These are phyloP conservation scores for Fusarium sp. DNA, from an alignment of 2,329 filamentous ascomycete genomes.

Conservation along the genomic window DNA sequence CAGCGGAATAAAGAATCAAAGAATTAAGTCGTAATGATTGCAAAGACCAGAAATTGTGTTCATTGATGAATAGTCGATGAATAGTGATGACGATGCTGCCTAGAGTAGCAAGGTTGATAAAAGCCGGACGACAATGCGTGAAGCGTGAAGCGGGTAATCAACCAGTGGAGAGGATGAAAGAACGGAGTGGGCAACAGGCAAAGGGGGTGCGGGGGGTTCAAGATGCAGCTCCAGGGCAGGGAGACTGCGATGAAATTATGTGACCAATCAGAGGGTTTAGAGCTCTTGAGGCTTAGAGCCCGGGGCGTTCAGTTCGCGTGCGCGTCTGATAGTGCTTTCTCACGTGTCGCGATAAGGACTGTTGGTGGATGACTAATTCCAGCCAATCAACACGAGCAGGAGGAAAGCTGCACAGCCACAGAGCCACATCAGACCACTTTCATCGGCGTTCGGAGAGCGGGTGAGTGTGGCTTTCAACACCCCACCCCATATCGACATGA, in stretches of 20 bases:
- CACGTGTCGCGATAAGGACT: conserved; percentile 7
- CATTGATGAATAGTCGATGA: conserved; percentile 14
- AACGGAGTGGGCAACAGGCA: conserved; percentile 31
- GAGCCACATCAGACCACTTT: conserved; percentile 3
- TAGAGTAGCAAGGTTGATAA: conserved; percentile 10
- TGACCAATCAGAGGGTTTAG: conserved; percentile 9
- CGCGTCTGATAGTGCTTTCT: conserved; percentile 21
- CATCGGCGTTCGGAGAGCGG: not conserved
- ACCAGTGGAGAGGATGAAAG: conserved; percentile 37
- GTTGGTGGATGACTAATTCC: not conserved
- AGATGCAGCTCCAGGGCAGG: conserved; percentile 6
- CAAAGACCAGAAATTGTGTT: not conserved
- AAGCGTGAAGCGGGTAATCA: conserved; percentile 36
- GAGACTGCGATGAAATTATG: not conserved
- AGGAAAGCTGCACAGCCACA: not conserved
- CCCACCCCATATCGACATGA: conserved; percentile 18
- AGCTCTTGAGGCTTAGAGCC: conserved; percentile 8
- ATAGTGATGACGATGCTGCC: conserved; percentile 34
- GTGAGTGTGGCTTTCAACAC: conserved; percentile 13
- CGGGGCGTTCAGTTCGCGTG: conserved; percentile 21
- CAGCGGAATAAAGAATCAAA: not conserved
- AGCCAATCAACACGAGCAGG: not conserved
- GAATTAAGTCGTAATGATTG: not conserved
- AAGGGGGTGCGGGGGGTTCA: conserved; percentile 33
- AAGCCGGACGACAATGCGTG: conserved; percentile 26